phyloP scores from a whole-genome alignment of 192 early-diverging fungal genomes.

The Phlyctochytrium planicorne region DNA sequence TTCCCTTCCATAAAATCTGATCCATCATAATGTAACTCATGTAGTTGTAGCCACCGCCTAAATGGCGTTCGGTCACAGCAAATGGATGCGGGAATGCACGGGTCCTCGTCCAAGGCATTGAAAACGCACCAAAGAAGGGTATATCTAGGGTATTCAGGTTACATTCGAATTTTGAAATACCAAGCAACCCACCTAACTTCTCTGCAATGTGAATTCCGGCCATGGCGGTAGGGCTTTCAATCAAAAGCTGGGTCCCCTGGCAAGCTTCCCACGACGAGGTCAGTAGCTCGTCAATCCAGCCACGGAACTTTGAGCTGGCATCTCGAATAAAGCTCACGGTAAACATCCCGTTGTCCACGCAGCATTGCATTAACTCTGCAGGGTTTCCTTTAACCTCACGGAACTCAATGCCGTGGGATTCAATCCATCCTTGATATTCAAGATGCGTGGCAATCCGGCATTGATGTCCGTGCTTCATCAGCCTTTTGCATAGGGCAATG shows the following conservation, averaged over 20 bases:
- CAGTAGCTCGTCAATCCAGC: constrained; percentile 65
- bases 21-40: constrained; percentile 69
- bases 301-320: constrained; percentile 56
- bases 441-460: constrained; percentile 68
- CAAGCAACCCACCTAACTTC: constrained; percentile 32
- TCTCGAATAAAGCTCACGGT: constrained; percentile 62
- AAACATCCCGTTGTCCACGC: constrained; percentile 70
- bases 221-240: constrained; percentile 69
- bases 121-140: constrained; percentile 66
- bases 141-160: constrained; percentile 40
- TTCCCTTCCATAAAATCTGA: constrained; percentile 64
- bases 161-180: background rate
- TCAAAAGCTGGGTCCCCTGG: constrained; percentile 64
- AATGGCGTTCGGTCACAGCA: constrained; percentile 53
- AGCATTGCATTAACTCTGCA: constrained; percentile 61
- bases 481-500: constrained; percentile 66
- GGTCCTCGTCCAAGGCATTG: constrained; percentile 75
- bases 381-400: constrained; percentile 63
- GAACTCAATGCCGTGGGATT: constrained; percentile 68
- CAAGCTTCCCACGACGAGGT: constrained; percentile 54
- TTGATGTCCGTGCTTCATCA: constrained; percentile 61
- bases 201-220: constrained; percentile 70
- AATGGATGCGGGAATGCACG: constrained; percentile 69
- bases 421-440: constrained; percentile 67
- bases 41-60: constrained; percentile 58